These are phyloP conservation scores for Ascochyta rabiei DNA, from an alignment of 2,329 filamentous ascomycete species.

Conservation along the genomic window DNA sequence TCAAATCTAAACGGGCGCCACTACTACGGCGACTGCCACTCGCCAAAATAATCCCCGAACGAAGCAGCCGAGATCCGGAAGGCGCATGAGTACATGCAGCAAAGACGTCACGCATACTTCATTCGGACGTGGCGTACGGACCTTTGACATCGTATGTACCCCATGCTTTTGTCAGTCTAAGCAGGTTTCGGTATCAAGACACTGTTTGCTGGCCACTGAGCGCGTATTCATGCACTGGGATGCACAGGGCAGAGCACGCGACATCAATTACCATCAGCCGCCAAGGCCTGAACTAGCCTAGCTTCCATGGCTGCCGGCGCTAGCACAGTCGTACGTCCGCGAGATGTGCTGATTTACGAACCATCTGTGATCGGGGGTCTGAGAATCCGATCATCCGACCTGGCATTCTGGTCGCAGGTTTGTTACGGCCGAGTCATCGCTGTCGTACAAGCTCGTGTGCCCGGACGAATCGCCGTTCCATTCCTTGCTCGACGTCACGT, in stretches of 20 bases:
- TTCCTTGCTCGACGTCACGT: slow-evolving; percentile 4
- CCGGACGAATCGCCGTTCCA: slow-evolving; percentile 1
- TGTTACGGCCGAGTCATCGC: not conserved
- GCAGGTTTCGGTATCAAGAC: not conserved
- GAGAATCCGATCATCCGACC: slow-evolving; percentile 11
- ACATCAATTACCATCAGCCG: slow-evolving; percentile 1
- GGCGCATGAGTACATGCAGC: slow-evolving; percentile 9
- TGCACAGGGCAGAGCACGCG: slow-evolving; percentile 4
- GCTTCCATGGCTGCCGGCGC: slow-evolving; percentile 14
- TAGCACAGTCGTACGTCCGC: not conserved
- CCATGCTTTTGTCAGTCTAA: not conserved
- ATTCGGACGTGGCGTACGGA: not conserved
- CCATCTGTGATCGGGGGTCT: slow-evolving; percentile 6
- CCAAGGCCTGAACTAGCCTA: not conserved
- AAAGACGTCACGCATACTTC: slow-evolving; percentile 1
- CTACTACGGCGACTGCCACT: not conserved
- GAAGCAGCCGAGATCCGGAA: slow-evolving; percentile 12
- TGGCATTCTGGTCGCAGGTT: slow-evolving; percentile 7
- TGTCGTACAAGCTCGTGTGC: slow-evolving; percentile 3
- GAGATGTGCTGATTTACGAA: slow-evolving; percentile 1
- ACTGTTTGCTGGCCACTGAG: not conserved
- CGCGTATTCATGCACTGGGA: not conserved
- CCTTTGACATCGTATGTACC: not conserved
- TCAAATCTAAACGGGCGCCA: slow-evolving; percentile 3
- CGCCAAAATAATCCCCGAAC: not conserved